These are phyloP conservation scores for Hypericum perforatum DNA, from an alignment of 345 rosid species.

Conservation along the genomic window DNA sequence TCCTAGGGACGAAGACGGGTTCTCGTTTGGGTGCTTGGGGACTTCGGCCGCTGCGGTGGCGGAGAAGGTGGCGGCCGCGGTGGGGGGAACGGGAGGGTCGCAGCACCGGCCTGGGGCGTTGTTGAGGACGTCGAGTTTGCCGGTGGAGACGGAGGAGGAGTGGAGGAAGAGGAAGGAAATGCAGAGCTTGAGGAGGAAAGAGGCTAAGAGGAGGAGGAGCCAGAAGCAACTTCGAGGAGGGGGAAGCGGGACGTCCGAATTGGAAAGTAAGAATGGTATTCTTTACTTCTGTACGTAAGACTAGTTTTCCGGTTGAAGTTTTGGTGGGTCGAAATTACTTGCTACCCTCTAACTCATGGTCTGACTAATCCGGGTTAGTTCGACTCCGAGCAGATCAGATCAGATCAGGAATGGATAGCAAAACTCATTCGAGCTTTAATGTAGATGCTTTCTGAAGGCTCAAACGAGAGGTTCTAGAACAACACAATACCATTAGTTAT, in stretches of 20 bases:
- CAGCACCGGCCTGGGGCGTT: too few relatives aligned
- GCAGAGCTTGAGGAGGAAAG: conserved; percentile 30
- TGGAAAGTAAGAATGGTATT: conserved; percentile 35
- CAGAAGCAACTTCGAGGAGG: conserved; percentile 17
- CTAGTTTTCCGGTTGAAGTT: background rate
- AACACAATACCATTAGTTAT: too few relatives aligned
- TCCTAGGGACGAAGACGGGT: conserved; percentile 20
- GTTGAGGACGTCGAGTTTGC: conserved; percentile 42
- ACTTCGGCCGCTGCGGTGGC: conserved; percentile 59
- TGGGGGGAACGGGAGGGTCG: conserved; percentile 76
- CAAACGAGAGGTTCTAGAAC: too few relatives aligned
- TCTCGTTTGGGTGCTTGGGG: conserved; percentile 17
- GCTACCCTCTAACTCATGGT: background rate
- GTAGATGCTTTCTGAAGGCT: too few relatives aligned
- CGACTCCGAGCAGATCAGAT: too few relatives aligned
- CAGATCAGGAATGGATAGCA: too few relatives aligned
- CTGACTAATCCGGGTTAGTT: too few relatives aligned
- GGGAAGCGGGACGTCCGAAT: conserved; percentile 39
- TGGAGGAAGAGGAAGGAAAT: conserved; percentile 78
- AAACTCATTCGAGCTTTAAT: too few relatives aligned
- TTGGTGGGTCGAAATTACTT: background rate
- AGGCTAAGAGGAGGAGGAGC: conserved; percentile 31
- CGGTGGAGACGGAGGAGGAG: conserved; percentile 78
- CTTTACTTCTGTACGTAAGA: background rate
- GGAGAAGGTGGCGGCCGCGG: conserved; percentile 65